These are phyloP conservation scores for Fragilaria crotonensis DNA, from an alignment of 108 stramenopile species.

Conservation along the genomic window DNA sequence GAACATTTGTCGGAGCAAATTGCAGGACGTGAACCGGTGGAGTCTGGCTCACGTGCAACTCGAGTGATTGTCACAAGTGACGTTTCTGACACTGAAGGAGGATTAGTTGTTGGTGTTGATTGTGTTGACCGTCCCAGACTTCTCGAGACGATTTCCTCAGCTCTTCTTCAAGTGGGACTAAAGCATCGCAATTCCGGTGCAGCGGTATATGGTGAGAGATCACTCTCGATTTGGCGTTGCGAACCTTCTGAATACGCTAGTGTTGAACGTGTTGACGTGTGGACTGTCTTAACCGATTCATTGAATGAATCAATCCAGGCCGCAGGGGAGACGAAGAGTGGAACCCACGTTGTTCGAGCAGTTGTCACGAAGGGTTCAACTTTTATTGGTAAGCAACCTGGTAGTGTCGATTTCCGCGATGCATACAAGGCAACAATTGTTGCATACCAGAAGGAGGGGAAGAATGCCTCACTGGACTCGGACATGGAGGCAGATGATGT, in stretches of 20 bases:
- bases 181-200: slow-evolving; percentile 75
- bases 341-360: slow-evolving; percentile 65
- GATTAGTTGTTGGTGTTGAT: slow-evolving; percentile 47
- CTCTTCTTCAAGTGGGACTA: slow-evolving; percentile 40
- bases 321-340: slow-evolving; percentile 30
- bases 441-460: slow-evolving; percentile 53
- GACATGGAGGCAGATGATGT: slow-evolving; percentile 52
- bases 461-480: slow-evolving; percentile 22
- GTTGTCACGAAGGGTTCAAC: slow-evolving; percentile 39
- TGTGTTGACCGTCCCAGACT: slow-evolving; percentile 49
- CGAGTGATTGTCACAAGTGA: background rate
- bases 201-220: slow-evolving; percentile 46
- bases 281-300: slow-evolving; percentile 37
- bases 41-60: background rate
- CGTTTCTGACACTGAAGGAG: background rate
- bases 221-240: slow-evolving; percentile 78
- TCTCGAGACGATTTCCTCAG: slow-evolving; percentile 64
- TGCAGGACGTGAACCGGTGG: background rate
- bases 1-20: background rate
- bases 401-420: slow-evolving; percentile 49
- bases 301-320: slow-evolving; percentile 43
- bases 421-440: slow-evolving; percentile 67
- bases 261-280: slow-evolving; percentile 59
- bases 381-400: slow-evolving; percentile 43
- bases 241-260: slow-evolving; percentile 39